These are phyloP conservation scores for Rhizophora apiculata DNA, from an alignment of 345 rosid genomes.

Conservation along the genomic window DNA sequence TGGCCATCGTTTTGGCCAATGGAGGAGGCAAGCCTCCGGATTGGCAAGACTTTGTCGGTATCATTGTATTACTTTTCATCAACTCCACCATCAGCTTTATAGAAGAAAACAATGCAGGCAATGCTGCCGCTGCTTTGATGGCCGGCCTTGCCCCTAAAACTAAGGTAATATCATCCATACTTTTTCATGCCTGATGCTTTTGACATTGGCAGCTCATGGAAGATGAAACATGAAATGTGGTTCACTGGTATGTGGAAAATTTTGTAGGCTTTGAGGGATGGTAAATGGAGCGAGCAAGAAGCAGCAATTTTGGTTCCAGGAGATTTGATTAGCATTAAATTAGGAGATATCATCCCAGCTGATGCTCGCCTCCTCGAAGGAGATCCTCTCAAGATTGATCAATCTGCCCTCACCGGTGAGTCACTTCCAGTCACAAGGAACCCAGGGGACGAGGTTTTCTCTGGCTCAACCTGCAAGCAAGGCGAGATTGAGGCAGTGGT, in stretches of 20 bases:
- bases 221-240: not conserved
- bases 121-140: conserved; percentile 96
- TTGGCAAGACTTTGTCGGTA: conserved; percentile 93
- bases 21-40: conserved; percentile 93
- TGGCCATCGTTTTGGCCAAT: conserved; percentile 89
- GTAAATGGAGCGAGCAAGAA: conserved; percentile 78
- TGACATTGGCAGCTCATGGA: not conserved
- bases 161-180: conserved; percentile 37
- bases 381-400: conserved; percentile 88
- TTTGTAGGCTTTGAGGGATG: conserved; percentile 69
- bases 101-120: conserved; percentile 93
- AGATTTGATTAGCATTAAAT: conserved; percentile 79
- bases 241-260: not conserved
- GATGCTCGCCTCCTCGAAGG: conserved; percentile 93
- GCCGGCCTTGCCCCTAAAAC: conserved; percentile 92
- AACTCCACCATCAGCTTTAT: conserved; percentile 93
- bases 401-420: conserved; percentile 88
- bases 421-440: conserved; percentile 73
- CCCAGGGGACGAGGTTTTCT: conserved; percentile 69
- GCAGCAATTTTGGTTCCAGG: conserved; percentile 87
- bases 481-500: conserved; percentile 95
- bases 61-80: conserved; percentile 59
- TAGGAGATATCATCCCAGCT: conserved; percentile 89
- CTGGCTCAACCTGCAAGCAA: conserved; percentile 94
- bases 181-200: not conserved